Evolutionary conservation across 306 rosid genomes (phyloP), one percentile per base, ranked within the genome.

Genomic region (Pterocarpus santalinus): DNA sequence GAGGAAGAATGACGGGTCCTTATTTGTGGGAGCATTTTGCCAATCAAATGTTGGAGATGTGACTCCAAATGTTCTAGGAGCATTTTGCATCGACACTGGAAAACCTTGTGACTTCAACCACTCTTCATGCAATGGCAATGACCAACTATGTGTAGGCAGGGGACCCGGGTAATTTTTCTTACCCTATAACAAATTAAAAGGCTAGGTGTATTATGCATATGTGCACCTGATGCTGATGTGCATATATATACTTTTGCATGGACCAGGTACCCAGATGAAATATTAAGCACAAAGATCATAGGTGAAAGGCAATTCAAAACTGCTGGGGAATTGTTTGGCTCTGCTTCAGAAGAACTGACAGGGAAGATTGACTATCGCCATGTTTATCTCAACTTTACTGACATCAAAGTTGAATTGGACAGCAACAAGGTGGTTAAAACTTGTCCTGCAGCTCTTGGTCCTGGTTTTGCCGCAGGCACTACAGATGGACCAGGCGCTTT

Each of bases 401-500:
- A 90, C 15, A 86, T 91, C 77, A 86, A 90, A 77, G 94, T 92
- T 58, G 85, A 79, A 34, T 52, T 94, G 62, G 88, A 75, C 16
- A 87, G 72, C 53, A 83, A 83, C 36, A 79, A 78, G 65, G 80
- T 75, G 8, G 94, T 90, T 5, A 90, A 66, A 81, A 94, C 98
- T 1, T 92, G 97, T 65, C 97, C 97, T 34, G 94, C 97, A 1
- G 98, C 97, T 1, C 89, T 94, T 36, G 98, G 98, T 83, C 90
- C 98, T 35, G 98, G 93, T 81, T 94, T 94, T 81, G 97, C 98
- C 2, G 98, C 98, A 39, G 97, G 97, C 53, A 94, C 98, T 17
- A 94, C 98, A 0, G 97, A 91, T 70, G 97, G 98, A 1, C 98
- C 97, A 0, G 98, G 97, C 73, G 82, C 47, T 51, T 80, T 86